These are phyloP conservation scores for Coemansia sp. DNA, from an alignment of 192 early-diverging fungal genomes.

Conservation along the genomic window DNA sequence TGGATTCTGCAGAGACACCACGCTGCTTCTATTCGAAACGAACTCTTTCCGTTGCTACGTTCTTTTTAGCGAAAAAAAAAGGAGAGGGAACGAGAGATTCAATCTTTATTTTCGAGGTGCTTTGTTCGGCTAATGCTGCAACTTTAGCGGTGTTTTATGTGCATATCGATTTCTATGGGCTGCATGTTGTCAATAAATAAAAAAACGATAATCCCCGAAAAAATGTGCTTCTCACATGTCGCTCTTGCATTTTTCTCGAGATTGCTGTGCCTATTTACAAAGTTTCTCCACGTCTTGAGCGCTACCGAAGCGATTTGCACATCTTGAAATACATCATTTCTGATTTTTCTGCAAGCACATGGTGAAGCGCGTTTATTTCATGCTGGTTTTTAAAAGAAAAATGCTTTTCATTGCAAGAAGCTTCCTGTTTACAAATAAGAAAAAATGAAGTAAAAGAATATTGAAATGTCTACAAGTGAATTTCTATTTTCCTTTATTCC, in stretches of 20 bases:
- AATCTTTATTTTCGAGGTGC: background rate
- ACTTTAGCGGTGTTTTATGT: background rate
- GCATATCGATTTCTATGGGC: background rate
- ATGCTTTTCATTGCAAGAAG: background rate
- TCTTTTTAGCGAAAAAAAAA: too few species aligned
- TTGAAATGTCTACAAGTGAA: background rate
- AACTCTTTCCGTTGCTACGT: too few species aligned
- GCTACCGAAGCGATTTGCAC: background rate
- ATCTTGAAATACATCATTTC: too few species aligned
- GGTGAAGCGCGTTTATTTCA: too few species aligned
- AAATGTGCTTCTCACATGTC: background rate
- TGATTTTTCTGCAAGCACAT: too few species aligned
- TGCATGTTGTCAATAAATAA: background rate
- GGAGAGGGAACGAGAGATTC: background rate
- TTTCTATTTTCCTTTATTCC: background rate
- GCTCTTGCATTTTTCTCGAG: background rate
- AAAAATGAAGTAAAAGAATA: background rate
- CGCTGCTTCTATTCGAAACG: too few species aligned
- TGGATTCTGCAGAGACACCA: too few species aligned
- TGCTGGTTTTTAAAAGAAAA: too few species aligned
- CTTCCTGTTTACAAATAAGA: background rate
- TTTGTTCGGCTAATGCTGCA: background rate
- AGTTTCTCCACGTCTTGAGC: background rate
- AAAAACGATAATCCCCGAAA: background rate
- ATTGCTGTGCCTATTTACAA: background rate